Evolutionary conservation across 1,139 yeast species (phyloP), one percentile per base, ranked within the genome.

Genomic region (Debaryomyces robertsiae): DNA sequence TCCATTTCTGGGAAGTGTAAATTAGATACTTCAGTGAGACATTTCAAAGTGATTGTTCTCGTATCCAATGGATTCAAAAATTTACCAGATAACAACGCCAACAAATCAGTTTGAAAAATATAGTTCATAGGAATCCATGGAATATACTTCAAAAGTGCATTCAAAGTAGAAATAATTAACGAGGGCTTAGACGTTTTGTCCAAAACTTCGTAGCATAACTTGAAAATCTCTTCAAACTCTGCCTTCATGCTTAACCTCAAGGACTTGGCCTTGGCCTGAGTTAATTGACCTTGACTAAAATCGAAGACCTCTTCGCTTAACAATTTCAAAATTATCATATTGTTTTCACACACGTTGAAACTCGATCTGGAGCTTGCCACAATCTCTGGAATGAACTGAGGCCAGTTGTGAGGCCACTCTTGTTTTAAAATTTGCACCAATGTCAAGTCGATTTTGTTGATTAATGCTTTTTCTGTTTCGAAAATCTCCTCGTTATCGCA

Each of bases 321-420:
- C 51, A 93, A 73, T 55, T 86, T 86, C 60, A 93, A 75, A 46
- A 94, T 91, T 49, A 84, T 82, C 98, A 93, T 93, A 65, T 93
- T 93, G 67, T 93, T 93, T 65, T 93, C 98, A 69, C 98, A 94
- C 37, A 93, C 96, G 55, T 90, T 91, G 63, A 86, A 81, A 31
- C 95, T 85, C 14, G 94, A 81, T 48, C 89, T 80, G 39, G 95
- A 84, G 49, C 95, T 84, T 48, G 77, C 77, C 32, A 93, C 94
- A 47, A 93, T 79, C 61, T 94, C 98, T 10, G 98, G 96, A 40
- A 93, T 85, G 57, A 94, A 93, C 54, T 86, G 88, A 16, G 98
- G 98, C 99, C 99, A 93, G 60, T 90, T 87, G 53, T 84, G 90
- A 30, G 99, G 99, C 99, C 99, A 93, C 61, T 93, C 99, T 65